Evolutionary conservation across 2,329 filamentous ascomycete species (phyloP).

Genomic region (Fusarium ambrosium): DNA sequence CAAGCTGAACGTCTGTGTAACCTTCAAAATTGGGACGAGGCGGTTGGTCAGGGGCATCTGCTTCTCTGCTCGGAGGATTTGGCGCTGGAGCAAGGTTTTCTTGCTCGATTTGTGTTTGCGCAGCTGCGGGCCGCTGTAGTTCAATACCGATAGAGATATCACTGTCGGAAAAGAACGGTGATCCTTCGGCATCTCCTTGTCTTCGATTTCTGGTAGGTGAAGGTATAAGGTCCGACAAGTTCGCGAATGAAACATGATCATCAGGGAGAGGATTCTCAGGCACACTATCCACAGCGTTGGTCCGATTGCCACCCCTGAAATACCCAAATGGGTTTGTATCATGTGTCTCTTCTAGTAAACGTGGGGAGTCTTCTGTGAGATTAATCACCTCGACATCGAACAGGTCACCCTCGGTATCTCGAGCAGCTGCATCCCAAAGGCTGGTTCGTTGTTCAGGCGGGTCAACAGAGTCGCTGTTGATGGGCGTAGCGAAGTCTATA

Average conservation of each 20-base stretch:
- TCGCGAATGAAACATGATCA: constrained; percentile 38
- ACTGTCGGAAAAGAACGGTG: constrained; percentile 38
- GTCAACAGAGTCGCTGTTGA: constrained; percentile 57
- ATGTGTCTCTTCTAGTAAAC: constrained; percentile 35
- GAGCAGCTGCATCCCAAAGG: constrained; percentile 79
- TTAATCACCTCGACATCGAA: constrained; percentile 74
- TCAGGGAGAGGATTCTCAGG: constrained; percentile 7
- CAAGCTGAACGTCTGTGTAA: constrained; percentile 73
- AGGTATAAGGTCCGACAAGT: constrained; percentile 44
- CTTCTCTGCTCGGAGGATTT: not conserved
- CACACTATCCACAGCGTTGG: not conserved
- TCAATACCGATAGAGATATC: constrained; percentile 37
- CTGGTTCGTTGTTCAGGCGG: constrained; percentile 52
- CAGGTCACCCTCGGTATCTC: constrained; percentile 74
- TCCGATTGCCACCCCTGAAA: constrained; percentile 16
- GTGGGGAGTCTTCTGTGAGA: constrained; percentile 61
- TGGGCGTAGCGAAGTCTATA: constrained; percentile 55
- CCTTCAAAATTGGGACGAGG: constrained; percentile 69
- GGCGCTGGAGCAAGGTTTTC: not conserved
- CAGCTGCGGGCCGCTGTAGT: not conserved
- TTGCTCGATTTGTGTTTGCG: not conserved
- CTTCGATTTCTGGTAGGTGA: constrained; percentile 13
- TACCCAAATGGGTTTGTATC: constrained; percentile 59
- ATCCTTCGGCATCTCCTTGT: constrained; percentile 17
- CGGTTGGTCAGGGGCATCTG: constrained; percentile 4